Evolutionary conservation across 192 early-diverging fungal genomes (phyloP).

Genomic region (Umbelopsis isabellina): DNA sequence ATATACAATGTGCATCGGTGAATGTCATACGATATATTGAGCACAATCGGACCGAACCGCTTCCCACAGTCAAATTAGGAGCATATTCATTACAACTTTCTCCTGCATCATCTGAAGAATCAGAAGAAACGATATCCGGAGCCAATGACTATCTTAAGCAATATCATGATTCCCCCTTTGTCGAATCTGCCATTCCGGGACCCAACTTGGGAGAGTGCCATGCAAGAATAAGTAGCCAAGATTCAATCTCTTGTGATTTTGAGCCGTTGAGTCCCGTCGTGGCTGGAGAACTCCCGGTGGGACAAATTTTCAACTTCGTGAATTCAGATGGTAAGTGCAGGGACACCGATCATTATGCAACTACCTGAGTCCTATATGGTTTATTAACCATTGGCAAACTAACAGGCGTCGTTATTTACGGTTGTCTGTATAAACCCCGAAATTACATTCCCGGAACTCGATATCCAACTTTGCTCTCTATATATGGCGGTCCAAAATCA

Average conservation of each 20-base stretch:
- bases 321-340: conserved; percentile 45
- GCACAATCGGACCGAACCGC: background rate
- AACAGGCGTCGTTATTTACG: conserved; percentile 49
- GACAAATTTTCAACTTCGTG: conserved; percentile 56
- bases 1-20: conserved; percentile 43
- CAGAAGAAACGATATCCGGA: background rate
- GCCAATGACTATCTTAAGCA: background rate
- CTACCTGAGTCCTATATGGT: background rate
- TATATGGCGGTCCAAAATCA: conserved; percentile 77
- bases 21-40: conserved; percentile 43
- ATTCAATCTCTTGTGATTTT: background rate
- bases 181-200: conserved; percentile 6
- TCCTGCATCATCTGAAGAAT: background rate
- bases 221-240: background rate
- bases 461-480: conserved; percentile 65
- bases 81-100: background rate
- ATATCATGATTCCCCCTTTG: background rate
- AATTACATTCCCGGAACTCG: conserved; percentile 49
- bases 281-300: conserved; percentile 36
- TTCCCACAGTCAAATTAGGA: background rate
- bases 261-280: background rate
- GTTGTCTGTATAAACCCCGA: conserved; percentile 60
- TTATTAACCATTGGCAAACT: background rate
- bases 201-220: background rate
- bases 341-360: background rate